Base-by-base conservation (phyloP, 1,284 basidiomycete genomes). In the Sparassis latifolia region DNA sequence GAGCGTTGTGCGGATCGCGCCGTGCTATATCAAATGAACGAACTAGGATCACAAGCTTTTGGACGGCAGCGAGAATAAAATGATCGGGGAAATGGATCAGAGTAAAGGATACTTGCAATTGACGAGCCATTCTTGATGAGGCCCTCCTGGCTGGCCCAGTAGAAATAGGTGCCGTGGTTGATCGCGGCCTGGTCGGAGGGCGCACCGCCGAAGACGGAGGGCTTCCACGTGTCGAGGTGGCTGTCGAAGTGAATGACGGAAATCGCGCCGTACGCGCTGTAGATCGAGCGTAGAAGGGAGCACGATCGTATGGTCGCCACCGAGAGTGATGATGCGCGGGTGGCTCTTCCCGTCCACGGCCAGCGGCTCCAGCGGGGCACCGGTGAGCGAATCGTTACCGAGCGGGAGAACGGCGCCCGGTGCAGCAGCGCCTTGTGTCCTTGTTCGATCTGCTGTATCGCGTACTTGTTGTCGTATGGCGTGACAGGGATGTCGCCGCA, bases 201-300 rank as follows among this genome's bases (percentile, higher is more conserved):
- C 1, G 82, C 79, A 4, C 83, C 84, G 27, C 84, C 83, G 60
- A 86, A 86, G 9, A 84, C 78, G 35, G 75, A 71, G 29, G 85
- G 85, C 58, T 83, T 86, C 85, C 84, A 87, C 4, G 88, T 85
- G 59, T 85, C 84, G 30, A 67, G 61, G 55, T 89, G 86, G 42
- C 83, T 84, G 63, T 90, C 88, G 62, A 90, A 89, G 66, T 90
- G 86, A 45, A 90, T 87, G 41, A 89, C 83, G 38, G 82, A 83
- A 46, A 87, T 84, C 32, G 81, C 73, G 4, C 86, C 86, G 59
- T 89, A 88, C 6, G 77, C 79, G 44, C 77, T 77, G 62, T 84
- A 62, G 45, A 89, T 78, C 10, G 85, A 86, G 39, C 85, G 78
- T 40, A 81, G 65, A 32, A 80, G 80, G 80, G 10, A 84, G 70